phyloP scores from a whole-genome alignment of 805 yeast species.

The Candida endomychidarum region DNA sequence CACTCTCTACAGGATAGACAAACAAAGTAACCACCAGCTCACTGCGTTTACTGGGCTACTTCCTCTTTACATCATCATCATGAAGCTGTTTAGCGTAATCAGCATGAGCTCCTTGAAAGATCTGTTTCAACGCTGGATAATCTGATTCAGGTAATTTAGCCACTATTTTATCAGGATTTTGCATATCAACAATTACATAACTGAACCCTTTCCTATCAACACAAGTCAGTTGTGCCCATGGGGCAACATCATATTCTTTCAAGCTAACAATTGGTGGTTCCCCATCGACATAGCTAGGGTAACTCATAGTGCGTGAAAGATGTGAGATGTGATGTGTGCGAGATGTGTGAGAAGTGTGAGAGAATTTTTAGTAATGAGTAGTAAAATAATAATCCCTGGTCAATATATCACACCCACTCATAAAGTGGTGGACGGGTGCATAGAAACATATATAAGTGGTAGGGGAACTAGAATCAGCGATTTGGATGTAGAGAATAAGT shows the following conservation, averaged over 20 bases:
- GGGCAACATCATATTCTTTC: slow-evolving; percentile 48
- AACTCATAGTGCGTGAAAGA: no score
- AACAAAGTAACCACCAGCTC: no score
- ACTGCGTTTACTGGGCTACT: no score
- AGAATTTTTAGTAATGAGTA: slow-evolving; percentile 1
- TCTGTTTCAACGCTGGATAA: slow-evolving; percentile 37
- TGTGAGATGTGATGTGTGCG: no score
- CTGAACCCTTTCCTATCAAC: slow-evolving; percentile 35
- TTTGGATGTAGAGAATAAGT: slow-evolving; percentile 36
- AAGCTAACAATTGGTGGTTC: slow-evolving; percentile 48
- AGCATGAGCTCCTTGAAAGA: slow-evolving; percentile 47
- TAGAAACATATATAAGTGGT: slow-evolving; percentile 58
- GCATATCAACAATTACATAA: slow-evolving; percentile 48
- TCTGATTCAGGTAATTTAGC: slow-evolving; percentile 42
- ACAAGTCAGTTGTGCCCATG: slow-evolving; percentile 53
- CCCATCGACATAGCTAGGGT: slow-evolving; percentile 46
- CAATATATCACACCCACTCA: slow-evolving; percentile 67
- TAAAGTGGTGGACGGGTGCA: slow-evolving; percentile 26
- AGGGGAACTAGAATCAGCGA: slow-evolving; percentile 58
- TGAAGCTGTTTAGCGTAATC: slow-evolving; percentile 20
- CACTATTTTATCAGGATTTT: slow-evolving; percentile 42
- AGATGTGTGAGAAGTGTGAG: no score
- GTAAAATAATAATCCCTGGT: slow-evolving; percentile 56
- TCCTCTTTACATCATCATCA: slow-evolving; percentile 10
- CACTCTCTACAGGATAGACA: no score